Evolutionary conservation across 495 filamentous ascomycete genomes (phyloP).

Genomic region (Neurospora tetraspora): DNA sequence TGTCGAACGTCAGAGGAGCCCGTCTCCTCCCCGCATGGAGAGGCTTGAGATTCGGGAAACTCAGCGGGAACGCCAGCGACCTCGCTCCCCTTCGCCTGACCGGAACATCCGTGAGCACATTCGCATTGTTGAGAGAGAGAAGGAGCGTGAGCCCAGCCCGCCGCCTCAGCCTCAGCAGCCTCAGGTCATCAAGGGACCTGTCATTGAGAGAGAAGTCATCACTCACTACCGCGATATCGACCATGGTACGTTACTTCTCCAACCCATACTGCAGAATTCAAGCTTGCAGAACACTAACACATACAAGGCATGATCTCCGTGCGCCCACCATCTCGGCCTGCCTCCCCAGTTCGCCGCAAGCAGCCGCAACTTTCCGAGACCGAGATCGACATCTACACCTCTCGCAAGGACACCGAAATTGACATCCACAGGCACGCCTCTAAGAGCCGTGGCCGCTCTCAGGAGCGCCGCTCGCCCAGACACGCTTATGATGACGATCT

Average conservation of each 20-base stretch:
- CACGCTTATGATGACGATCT: conserved; percentile 30
- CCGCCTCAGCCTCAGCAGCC: conserved; percentile 43
- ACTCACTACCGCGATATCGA: conserved; percentile 82
- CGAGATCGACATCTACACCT: conserved; percentile 46
- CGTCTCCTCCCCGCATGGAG: conserved; percentile 17
- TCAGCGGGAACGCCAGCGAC: conserved; percentile 27
- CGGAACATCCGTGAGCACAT: conserved; percentile 24
- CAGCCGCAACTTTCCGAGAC: conserved; percentile 25
- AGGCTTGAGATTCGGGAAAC: conserved; percentile 29
- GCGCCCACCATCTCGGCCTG: conserved; percentile 37
- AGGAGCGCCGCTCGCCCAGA: conserved; percentile 22
- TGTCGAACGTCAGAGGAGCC: conserved; percentile 17
- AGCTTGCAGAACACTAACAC: conserved; percentile 3
- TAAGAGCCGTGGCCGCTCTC: conserved; percentile 19
- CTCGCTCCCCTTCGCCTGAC: conserved; percentile 34
- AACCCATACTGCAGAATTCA: not conserved
- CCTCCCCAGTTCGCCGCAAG: conserved; percentile 27
- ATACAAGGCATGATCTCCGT: conserved; percentile 30
- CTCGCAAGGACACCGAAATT: conserved; percentile 36
- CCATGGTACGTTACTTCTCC: conserved; percentile 50
- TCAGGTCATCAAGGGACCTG: conserved; percentile 50
- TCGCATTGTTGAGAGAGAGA: conserved; percentile 33
- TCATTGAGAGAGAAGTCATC: conserved; percentile 71
- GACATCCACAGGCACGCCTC: conserved; percentile 34
- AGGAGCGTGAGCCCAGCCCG: conserved; percentile 33